Base-by-base conservation (phyloP, 495 filamentous ascomycete species). In the Neurospora pannonica region DNA sequence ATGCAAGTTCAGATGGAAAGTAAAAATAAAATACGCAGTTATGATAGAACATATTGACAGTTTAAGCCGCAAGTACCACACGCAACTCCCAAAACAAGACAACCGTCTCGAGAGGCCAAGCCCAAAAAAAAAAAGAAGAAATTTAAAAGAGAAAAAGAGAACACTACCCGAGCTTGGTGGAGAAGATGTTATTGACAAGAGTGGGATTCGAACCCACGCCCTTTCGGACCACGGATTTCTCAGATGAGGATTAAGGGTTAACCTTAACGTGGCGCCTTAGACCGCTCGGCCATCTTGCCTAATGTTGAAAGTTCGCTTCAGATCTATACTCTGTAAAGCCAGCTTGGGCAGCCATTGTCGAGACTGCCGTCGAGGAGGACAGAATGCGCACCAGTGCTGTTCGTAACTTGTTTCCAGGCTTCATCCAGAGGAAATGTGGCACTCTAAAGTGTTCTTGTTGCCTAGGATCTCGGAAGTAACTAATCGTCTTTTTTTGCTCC, bases 181-280 rank as follows among this genome's bases (percentile, higher is more conserved):
- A 67, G 5, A 17, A 1, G 6, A 62, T 62, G 5, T 62, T 62
- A 5, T 31, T 78, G 75, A 78, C 76, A 77, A 80, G 79, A 80
- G 79, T 80, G 79, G 79, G 79, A 80, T 80, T 80, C 79, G 79
- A 80, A 79, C 79, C 79, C 79, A 80, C 79, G 79, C 79, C 78
- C 78, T 80, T 80, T 80, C 78, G 78, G 78, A 80, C 77, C 72
- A 75, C 74, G 74, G 74, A 73, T 31, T 60, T 31, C 54, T 62
- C 54, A 3, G 24, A 54, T 54, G 46, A 54, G 46, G 46, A 62
- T 62, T 62, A 62, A 62, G 46, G 46, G 46, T 54, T 54, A 54
- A 54, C 46, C 46, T 54, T 54, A 54, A 54, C 46, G 54, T 62
- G 54, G 54, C 54, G 54, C 54, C 54, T 62, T 62, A 62, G 54